Evolutionary conservation across 108 stramenopile species (phyloP), one percentile per base, ranked within the genome.

Genomic region (Pseudonitzschia multiseries): DNA sequence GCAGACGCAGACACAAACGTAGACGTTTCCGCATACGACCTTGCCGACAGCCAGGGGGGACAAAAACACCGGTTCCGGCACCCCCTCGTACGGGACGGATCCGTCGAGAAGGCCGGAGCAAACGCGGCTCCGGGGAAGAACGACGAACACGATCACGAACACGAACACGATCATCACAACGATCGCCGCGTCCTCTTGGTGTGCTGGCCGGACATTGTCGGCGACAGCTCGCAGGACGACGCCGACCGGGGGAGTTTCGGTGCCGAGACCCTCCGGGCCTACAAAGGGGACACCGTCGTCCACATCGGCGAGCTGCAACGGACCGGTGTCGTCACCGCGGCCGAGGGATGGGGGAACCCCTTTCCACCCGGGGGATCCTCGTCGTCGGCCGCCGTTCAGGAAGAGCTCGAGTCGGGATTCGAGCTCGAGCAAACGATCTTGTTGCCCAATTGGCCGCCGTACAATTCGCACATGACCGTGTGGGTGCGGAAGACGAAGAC

Each of bases 21-120:
- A 44, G 83, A 82, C 51, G 69, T 84, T 57, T 46, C 33, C 8
- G 77, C 84, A 15, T 86, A 78, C 52, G 84, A 86, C 36, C 24
- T 29, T 13, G 40, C 64, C 9, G 72, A 61, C 18, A 60, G 63
- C 42, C 61, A 62, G 28, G 61, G 29, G 27, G 61, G 61, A 4
- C 61, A 62, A 9, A 62, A 62, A 17, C 61, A 62, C 29, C 61
- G 61, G 13, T 62, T 62, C 61, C 61, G 61, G 32, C 61, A 62
- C 20, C 12, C 33, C 36, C 8, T 62, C n/a, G 61, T 62, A 4
- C 14, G n/a, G n/a, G 61, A 62, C n/a, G 61, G 61, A 4, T 26
- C 28, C 29, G 33, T 62, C 14, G 61, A 62, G 29, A 32, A 62
- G 36, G 61, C n/a, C n/a, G n/a, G n/a, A n/a, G n/a, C n/a, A n/a